Evolutionary conservation across 2,329 filamentous ascomycete species (phyloP).

Genomic region (Trichoderma brevicompactum): DNA sequence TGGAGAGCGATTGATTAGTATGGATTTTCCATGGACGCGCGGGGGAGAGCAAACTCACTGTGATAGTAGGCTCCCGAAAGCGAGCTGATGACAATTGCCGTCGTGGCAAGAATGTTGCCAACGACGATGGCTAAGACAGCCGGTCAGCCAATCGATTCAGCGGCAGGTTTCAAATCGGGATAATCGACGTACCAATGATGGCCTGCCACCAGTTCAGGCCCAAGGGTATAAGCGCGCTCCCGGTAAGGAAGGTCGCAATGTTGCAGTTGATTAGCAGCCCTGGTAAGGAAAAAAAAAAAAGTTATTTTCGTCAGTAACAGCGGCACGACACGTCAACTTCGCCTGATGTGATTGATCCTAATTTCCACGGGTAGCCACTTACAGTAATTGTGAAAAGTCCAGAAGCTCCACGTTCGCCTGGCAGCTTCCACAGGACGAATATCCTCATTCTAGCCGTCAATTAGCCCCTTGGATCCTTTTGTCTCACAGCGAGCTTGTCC

Average conservation of each 20-base stretch:
- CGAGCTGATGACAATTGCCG: conserved; percentile 48
- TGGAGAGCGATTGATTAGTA: conserved; percentile 16
- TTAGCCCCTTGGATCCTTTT: conserved; percentile 2
- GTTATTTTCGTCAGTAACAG: conserved; percentile 5
- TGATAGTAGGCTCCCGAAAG: conserved; percentile 50
- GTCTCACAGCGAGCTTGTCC: not conserved
- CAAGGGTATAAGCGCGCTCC: conserved; percentile 48
- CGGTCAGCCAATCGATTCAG: not conserved
- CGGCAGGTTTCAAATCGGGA: not conserved
- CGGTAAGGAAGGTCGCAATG: conserved; percentile 48
- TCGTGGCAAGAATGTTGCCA: conserved; percentile 46
- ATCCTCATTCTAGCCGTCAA: conserved; percentile 50
- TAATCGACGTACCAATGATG: conserved; percentile 42
- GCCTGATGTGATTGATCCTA: not conserved
- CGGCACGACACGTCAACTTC: not conserved
- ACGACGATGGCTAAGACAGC: conserved; percentile 40
- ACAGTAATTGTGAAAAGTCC: conserved; percentile 53
- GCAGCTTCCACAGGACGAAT: conserved; percentile 52
- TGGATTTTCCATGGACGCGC: too few species aligned
- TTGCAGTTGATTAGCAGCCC: conserved; percentile 54
- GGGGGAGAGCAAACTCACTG: conserved; percentile 34
- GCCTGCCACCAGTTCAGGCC: conserved; percentile 50
- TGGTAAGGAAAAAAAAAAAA: conserved; percentile 29
- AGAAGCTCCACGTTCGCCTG: conserved; percentile 49
- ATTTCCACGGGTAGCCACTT: conserved; percentile 24